Evolutionary conservation across 1,139 yeast species (phyloP).

Genomic region (Sugiyamaella neomexicana): DNA sequence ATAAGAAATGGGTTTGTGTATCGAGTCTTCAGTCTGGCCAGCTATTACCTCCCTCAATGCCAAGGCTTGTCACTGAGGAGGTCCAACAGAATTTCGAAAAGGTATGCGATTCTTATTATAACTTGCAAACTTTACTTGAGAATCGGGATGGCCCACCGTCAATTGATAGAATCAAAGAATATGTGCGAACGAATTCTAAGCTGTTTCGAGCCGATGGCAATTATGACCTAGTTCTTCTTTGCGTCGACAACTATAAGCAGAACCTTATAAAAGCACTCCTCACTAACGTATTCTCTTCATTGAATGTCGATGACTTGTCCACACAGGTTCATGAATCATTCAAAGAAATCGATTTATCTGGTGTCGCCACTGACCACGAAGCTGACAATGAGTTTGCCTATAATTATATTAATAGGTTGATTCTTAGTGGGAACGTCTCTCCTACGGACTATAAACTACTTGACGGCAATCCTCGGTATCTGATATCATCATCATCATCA

Average conservation of each 20-base stretch:
- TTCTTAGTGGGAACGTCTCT: background rate
- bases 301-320: background rate
- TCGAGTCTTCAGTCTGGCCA: background rate
- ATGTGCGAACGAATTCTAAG: background rate
- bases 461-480: background rate
- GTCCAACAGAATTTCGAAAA: background rate
- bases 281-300: slow-evolving; percentile 7
- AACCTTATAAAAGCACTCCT: slow-evolving; percentile 1
- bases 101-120: slow-evolving; percentile 3
- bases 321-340: background rate
- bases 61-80: slow-evolving; percentile 5
- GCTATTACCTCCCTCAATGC: background rate
- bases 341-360: background rate
- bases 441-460: slow-evolving; percentile 7
- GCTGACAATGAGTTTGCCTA: background rate
- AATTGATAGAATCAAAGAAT: background rate
- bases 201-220: slow-evolving; percentile 6
- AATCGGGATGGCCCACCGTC: background rate
- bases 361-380: background rate
- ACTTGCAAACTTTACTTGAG: background rate
- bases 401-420: slow-evolving; percentile 4
- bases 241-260: slow-evolving; percentile 5
- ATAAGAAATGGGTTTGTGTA: slow-evolving; percentile 13
- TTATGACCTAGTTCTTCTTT: background rate
- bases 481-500: background rate